Conservation (phyloP, 108 stramenopile species). For the Stephanodiscus minutulus region DNA sequence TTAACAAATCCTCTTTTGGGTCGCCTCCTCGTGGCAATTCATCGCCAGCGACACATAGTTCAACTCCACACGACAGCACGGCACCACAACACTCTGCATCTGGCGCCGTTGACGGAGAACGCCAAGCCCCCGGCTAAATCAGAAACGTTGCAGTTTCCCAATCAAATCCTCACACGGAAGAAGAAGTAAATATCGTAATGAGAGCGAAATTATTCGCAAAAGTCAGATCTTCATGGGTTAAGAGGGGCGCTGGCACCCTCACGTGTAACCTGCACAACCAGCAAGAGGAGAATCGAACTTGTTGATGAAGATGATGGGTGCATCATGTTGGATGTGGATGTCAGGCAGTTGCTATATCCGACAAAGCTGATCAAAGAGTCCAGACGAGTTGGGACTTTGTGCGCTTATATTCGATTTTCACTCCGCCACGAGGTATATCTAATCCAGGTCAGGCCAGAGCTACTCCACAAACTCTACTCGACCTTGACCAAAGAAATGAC, state of each 20-base stretch:
- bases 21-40: not conserved
- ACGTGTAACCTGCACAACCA: not conserved
- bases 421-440: not conserved
- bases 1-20: not conserved
- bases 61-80: not conserved
- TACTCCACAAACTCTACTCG: not conserved
- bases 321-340: not conserved
- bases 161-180: no score
- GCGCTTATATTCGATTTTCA: not conserved
- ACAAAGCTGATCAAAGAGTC: not conserved
- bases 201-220: not conserved
- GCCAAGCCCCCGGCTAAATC: no score
- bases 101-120: no score
- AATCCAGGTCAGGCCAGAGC: not conserved
- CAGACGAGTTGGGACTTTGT: not conserved
- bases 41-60: not conserved
- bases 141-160: no score
- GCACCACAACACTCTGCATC: not conserved
- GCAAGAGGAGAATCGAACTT: not conserved
- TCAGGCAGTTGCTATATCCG: not conserved
- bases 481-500: not conserved
- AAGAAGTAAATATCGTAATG: not conserved
- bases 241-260: not conserved
- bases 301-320: not conserved
- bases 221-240: not conserved